These are phyloP conservation scores for Hyphodiscus sp. DNA, from an alignment of 2,329 filamentous ascomycete genomes.

Conservation along the genomic window DNA sequence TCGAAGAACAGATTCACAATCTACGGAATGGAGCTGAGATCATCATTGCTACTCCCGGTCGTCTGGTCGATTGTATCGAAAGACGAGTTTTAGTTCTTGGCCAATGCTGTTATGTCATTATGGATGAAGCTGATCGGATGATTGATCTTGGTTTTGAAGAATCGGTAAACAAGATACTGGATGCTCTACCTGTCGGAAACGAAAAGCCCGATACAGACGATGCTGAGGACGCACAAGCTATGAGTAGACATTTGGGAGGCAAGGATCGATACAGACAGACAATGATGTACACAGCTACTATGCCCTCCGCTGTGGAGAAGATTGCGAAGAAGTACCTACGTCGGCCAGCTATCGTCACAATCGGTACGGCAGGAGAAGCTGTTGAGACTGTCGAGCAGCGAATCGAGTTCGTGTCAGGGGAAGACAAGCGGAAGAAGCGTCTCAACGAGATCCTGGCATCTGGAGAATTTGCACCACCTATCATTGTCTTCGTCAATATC, in stretches of 20 bases:
- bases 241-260: conserved; percentile 71
- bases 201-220: conserved; percentile 93
- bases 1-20: conserved; percentile 89
- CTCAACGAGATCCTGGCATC: conserved; percentile 84
- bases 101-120: conserved; percentile 98
- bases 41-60: conserved; percentile 95
- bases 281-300: conserved; percentile 99
- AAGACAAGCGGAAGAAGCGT: conserved; percentile 95
- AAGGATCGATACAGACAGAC: conserved; percentile 86
- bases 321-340: conserved; percentile 97
- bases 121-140: conserved; percentile 99
- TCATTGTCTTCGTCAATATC: conserved; percentile 99
- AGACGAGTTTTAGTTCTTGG: conserved; percentile 81
- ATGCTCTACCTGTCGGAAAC: conserved; percentile 85
- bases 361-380: conserved; percentile 89
- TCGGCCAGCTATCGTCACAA: conserved; percentile 86
- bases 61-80: conserved; percentile 95
- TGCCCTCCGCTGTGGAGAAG: conserved; percentile 86
- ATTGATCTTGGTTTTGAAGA: conserved; percentile 98
- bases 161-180: conserved; percentile 93
- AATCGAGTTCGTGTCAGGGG: conserved; percentile 82
- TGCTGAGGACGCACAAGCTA: conserved; percentile 78
- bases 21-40: conserved; percentile 92
- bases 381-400: conserved; percentile 97
- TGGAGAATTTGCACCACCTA: conserved; percentile 75